These are phyloP conservation scores for Tuber melanosporum DNA, from an alignment of 495 filamentous ascomycete species.

Conservation along the genomic window DNA sequence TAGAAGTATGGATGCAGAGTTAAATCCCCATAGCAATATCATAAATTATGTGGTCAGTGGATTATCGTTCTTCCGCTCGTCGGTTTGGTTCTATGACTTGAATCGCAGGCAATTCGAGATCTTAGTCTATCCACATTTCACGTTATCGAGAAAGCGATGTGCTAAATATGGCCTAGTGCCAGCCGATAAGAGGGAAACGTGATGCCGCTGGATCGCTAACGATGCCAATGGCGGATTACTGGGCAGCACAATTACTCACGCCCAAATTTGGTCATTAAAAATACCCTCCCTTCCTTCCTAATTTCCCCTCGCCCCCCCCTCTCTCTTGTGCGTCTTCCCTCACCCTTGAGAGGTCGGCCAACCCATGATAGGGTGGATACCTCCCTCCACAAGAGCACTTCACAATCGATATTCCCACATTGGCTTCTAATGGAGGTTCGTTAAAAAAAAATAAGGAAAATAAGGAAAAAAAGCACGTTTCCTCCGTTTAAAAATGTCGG, in stretches of 20 bases:
- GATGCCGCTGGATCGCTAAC: neutral
- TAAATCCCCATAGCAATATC: neutral
- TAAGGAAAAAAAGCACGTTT: neutral
- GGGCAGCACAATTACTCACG: neutral
- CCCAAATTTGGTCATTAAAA: neutral
- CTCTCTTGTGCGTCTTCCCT: neutral
- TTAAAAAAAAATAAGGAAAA: neutral
- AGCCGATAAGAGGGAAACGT: neutral
- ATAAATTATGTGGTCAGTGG: neutral
- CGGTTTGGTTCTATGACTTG: neutral
- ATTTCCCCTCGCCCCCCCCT: neutral
- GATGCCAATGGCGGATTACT: neutral
- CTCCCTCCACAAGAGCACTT: neutral
- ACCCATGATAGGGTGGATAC: slow-evolving; percentile 3
- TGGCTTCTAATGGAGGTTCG: neutral
- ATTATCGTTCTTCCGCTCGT: neutral
- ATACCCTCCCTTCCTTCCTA: neutral
- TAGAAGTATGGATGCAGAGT: neutral
- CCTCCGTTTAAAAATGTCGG: slow-evolving; percentile 14
- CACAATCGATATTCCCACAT: neutral
- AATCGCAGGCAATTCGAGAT: neutral
- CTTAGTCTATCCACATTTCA: neutral
- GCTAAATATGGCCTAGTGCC: neutral
- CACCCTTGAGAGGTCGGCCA: neutral
- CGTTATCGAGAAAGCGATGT: neutral